Conservation (phyloP, 176 grass and related monocot genomes). For the Ensete ventricosum region DNA sequence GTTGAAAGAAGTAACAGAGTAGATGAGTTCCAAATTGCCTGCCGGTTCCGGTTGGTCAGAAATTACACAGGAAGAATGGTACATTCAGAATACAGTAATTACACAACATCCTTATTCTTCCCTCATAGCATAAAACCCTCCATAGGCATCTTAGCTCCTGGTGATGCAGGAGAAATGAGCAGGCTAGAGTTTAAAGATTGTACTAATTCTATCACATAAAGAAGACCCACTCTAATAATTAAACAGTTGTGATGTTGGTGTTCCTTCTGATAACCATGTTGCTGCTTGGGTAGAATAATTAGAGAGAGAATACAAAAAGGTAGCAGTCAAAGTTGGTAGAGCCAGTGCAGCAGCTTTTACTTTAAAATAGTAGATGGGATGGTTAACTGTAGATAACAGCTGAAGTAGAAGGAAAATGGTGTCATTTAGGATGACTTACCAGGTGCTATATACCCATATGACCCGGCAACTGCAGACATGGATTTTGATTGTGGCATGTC, state of each 20-base stretch:
- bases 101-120: neutral
- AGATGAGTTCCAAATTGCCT: neutral
- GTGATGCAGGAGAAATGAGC: neutral
- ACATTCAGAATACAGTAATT: neutral
- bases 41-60: neutral
- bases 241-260: neutral
- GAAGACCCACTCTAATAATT: neutral
- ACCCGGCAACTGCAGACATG: slow-evolving; percentile 98
- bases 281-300: too few relatives aligned
- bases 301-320: too few relatives aligned
- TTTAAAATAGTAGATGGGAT: neutral
- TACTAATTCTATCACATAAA: neutral
- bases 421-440: slow-evolving; percentile 31
- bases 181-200: neutral
- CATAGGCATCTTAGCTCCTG: neutral
- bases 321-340: too few relatives aligned
- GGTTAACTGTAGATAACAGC: neutral
- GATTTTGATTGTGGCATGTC: slow-evolving; percentile 91
- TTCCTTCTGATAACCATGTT: neutral
- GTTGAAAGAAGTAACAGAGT: neutral
- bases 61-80: neutral
- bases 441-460: slow-evolving; percentile 97
- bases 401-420: neutral
- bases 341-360: too few relatives aligned
- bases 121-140: neutral